Evolutionary conservation across 768 basidiomycete genomes (phyloP).

Genomic region (Pleurotus tuoliensis): DNA sequence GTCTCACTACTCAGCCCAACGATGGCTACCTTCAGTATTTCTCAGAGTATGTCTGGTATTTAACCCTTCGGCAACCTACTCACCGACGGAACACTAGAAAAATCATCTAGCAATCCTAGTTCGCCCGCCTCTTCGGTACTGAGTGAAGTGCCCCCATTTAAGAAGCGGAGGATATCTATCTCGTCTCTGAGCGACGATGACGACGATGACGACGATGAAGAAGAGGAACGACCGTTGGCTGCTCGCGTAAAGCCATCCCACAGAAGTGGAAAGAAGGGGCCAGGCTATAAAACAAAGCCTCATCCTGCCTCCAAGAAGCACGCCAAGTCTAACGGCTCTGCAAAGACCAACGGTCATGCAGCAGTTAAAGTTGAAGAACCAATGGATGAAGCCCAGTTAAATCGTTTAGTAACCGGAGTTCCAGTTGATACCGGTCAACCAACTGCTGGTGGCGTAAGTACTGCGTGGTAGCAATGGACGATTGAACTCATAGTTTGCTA

Average conservation of each 20-base stretch:
- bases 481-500: constrained; percentile 20
- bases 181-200: constrained; percentile 53
- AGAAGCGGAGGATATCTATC: constrained; percentile 49
- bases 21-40: constrained; percentile 36
- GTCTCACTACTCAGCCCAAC: constrained; percentile 47
- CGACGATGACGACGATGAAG: constrained; percentile 48
- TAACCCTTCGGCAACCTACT: constrained; percentile 1
- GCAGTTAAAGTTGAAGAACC: constrained; percentile 72
- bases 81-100: constrained; percentile 5
- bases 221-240: constrained; percentile 57
- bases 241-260: constrained; percentile 33
- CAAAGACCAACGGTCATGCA: constrained; percentile 35
- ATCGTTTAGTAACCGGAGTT: constrained; percentile 74
- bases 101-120: constrained; percentile 13
- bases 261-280: constrained; percentile 51
- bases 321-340: constrained; percentile 37
- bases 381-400: constrained; percentile 74
- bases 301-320: constrained; percentile 43
- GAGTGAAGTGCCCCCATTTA: constrained; percentile 44
- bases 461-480: no score
- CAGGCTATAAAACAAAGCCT: constrained; percentile 57
- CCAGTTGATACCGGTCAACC: constrained; percentile 62
- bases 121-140: constrained; percentile 49
- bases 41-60: constrained; percentile 38
- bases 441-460: constrained; percentile 43